Evolutionary conservation across 2,329 filamentous ascomycete species (phyloP), one percentile per base, ranked within the genome.

Genomic region (Hypomyces rosellus): DNA sequence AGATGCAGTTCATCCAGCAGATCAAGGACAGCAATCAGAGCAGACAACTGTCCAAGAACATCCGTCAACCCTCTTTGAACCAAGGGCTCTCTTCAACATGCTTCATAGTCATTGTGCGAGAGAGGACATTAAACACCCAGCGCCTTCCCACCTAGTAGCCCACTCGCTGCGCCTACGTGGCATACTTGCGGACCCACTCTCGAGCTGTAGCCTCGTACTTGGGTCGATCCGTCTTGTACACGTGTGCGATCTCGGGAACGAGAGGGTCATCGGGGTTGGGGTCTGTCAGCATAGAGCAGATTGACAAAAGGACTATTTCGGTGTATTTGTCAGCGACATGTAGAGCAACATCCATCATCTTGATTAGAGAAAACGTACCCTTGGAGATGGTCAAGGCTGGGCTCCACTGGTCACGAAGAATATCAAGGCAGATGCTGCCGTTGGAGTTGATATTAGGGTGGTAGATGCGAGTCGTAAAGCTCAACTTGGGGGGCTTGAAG

Each of bases 361-460:
- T 22, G 25, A 34, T 34, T 9, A 38, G 34, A 6, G n/a, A 20
- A 18, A 13, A 40, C 37, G 7, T 75, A 96, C 93, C 93, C 84
- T 99, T 99, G 55, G 89, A 96, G 65, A 99, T 97, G 61, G 93
- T 99, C 73, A 99, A 79, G 59, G 93, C 93, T 39, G 93, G 93
- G 72, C 91, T 96, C 93, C 93, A 99, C 77, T 99, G 93, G 73
- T 99, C 93, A 77, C 93, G 85, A 67, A 99, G 79, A 68, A 99
- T 99, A 68, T 99, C 93, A 70, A 99, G 76, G 73, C 93, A 99
- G 74, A 99, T 99, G 74, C 91, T 96, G 73, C 93, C 93, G 73
- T 97, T 97, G 61, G 89, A 95, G 84, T 99, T 99, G 89, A 99
- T 99, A 77, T 99, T 99, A 65, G 93, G 93, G 77, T 99, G 93